Conservation (phyloP, 257 asterid genomes). For the Solanum verrucosum region DNA sequence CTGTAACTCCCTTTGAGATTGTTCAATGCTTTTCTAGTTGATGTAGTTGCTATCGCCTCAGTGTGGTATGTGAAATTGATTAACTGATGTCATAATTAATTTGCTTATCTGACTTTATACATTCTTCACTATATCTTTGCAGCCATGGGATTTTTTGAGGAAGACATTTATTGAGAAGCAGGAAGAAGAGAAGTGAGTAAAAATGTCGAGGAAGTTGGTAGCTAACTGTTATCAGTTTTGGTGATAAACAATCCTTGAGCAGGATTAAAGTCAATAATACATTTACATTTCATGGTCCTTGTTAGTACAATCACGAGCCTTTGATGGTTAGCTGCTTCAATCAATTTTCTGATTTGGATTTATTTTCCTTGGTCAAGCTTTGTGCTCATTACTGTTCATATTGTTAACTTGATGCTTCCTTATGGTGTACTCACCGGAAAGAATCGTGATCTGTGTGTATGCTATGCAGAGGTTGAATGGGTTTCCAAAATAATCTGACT, state of each 20-base stretch:
- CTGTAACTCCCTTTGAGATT: not conserved
- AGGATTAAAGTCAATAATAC: conserved; percentile 15
- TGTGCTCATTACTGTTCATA: not conserved
- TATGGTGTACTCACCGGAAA: not conserved
- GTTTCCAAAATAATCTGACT: not conserved
- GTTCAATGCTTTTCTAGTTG: not conserved
- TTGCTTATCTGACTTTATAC: not conserved
- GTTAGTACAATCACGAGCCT: not conserved
- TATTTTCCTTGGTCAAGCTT: not conserved
- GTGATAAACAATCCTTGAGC: conserved; percentile 22
- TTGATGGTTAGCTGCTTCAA: not conserved
- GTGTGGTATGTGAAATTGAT: not conserved
- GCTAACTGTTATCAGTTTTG: conserved; percentile 9
- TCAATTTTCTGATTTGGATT: not conserved
- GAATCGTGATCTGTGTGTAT: not conserved
- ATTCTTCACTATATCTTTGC: conserved; percentile 8
- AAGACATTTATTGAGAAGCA: conserved; percentile 73
- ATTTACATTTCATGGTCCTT: not conserved
- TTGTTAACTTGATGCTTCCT: not conserved
- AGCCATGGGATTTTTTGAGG: conserved; percentile 87
- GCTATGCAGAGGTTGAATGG: not conserved
- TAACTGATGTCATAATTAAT: not conserved
- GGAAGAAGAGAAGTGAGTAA: conserved; percentile 52
- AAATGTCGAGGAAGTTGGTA: conserved; percentile 10
- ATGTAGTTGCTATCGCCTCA: not conserved